phyloP scores from a whole-genome alignment of 208 protist species.

The Angomonas ambiguus region DNA sequence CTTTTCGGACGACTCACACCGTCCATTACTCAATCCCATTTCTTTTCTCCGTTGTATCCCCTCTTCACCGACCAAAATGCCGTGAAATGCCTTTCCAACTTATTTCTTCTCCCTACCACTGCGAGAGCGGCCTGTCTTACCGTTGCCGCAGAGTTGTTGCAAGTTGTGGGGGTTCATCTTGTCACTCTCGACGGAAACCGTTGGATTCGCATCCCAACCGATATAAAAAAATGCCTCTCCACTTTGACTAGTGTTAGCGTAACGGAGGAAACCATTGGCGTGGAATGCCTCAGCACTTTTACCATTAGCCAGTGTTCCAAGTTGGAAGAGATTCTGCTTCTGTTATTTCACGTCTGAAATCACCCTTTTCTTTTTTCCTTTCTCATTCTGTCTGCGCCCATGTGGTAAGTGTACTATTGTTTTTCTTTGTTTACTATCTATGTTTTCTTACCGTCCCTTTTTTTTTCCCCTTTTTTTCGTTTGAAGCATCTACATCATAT shows the following conservation, averaged over 20 bases:
- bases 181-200: neutral
- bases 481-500: neutral
- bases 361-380: neutral
- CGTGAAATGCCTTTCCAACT: neutral
- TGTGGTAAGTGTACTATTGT: too few relatives aligned
- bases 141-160: neutral
- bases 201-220: neutral
- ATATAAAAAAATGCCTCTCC: slow-evolving; percentile 2
- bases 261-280: neutral
- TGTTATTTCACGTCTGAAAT: neutral
- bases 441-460: neutral
- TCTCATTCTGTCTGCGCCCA: neutral
- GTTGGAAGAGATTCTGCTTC: slow-evolving; percentile 5
- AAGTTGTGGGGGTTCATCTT: neutral
- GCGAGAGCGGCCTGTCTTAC: neutral
- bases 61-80: neutral
- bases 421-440: neutral
- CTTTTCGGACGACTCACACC: slow-evolving; percentile 16
- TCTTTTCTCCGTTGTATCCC: neutral
- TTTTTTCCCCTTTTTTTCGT: neutral
- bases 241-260: too few relatives aligned
- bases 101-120: neutral
- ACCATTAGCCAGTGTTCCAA: neutral
- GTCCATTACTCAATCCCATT: too few relatives aligned
- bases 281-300: neutral